These are phyloP conservation scores for Maudiozyma serrabonitensis DNA, from an alignment of 805 yeast genomes.

Conservation along the genomic window DNA sequence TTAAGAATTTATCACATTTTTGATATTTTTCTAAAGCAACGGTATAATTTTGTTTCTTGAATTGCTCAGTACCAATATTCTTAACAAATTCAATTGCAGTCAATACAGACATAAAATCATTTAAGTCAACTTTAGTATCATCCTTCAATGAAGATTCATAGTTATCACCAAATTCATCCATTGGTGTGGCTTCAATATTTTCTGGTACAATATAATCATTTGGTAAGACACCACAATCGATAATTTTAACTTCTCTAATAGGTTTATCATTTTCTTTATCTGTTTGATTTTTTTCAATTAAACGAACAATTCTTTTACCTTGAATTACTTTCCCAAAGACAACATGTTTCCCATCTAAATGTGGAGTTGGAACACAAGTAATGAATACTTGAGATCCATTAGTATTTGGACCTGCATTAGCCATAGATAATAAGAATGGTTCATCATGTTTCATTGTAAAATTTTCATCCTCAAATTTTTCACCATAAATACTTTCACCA, in stretches of 20 bases:
- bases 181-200: slow-evolving; percentile 36
- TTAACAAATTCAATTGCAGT: slow-evolving; percentile 58
- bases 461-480: slow-evolving; percentile 84
- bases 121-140: slow-evolving; percentile 53
- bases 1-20: slow-evolving; percentile 62
- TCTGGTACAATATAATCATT: slow-evolving; percentile 42
- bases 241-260: slow-evolving; percentile 53
- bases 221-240: slow-evolving; percentile 70
- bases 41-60: slow-evolving; percentile 52
- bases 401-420: slow-evolving; percentile 91
- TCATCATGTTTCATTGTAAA: slow-evolving; percentile 65
- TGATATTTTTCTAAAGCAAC: slow-evolving; percentile 57
- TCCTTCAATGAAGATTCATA: slow-evolving; percentile 71
- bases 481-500: slow-evolving; percentile 77
- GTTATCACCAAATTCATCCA: slow-evolving; percentile 78
- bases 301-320: slow-evolving; percentile 74
- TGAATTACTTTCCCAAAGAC: slow-evolving; percentile 84
- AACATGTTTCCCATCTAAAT: slow-evolving; percentile 90
- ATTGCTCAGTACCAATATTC: slow-evolving; percentile 64
- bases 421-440: slow-evolving; percentile 91
- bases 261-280: slow-evolving; percentile 62
- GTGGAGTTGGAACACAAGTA: slow-evolving; percentile 89
- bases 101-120: slow-evolving; percentile 56
- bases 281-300: slow-evolving; percentile 63
- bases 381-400: slow-evolving; percentile 95